Evolutionary conservation across 1,284 basidiomycete genomes (phyloP).

Genomic region (Pholiota adiposa): DNA sequence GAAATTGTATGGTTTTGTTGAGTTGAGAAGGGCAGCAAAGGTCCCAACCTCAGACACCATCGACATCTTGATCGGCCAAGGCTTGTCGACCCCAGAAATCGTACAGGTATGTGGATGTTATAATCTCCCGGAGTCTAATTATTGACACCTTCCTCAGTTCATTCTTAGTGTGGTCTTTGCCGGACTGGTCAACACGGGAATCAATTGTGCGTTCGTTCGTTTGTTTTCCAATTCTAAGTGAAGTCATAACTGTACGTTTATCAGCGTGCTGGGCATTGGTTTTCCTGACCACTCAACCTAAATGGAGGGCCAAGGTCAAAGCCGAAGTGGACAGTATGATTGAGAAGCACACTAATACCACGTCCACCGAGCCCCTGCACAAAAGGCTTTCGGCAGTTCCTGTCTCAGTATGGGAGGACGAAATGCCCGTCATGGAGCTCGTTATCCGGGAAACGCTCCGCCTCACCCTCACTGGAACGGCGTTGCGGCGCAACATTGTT

Average conservation of each 20-base stretch:
- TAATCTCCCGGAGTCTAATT: not conserved
- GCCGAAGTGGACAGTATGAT: constrained; percentile 31
- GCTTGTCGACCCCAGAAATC: constrained; percentile 28
- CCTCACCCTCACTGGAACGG: constrained; percentile 5
- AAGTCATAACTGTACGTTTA: no score
- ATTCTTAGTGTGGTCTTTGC: constrained; percentile 32
- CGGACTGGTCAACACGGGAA: constrained; percentile 38
- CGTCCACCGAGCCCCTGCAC: constrained; percentile 30
- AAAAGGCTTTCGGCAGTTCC: constrained; percentile 35
- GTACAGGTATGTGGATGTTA: constrained; percentile 27
- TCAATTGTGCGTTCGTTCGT: constrained; percentile 30
- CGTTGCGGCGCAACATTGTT: constrained; percentile 22
- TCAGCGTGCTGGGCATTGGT: constrained; percentile 38
- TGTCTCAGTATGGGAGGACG: constrained; percentile 39
- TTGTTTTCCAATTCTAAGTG: no score
- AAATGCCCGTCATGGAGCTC: constrained; percentile 35
- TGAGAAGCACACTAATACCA: constrained; percentile 27
- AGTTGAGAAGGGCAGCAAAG: constrained; percentile 30
- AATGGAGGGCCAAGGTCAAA: constrained; percentile 32
- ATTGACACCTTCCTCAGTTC: not conserved
- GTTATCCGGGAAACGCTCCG: constrained; percentile 40
- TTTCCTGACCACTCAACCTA: constrained; percentile 29
- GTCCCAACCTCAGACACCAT: constrained; percentile 33
- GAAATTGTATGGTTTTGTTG: constrained; percentile 31
- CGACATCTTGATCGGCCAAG: constrained; percentile 32